A percentile compares a stretch with the other conserved stretches of the same genome.
These are phyloP conservation scores for Colletotrichum sp. DNA, from an alignment of 2,329 filamentous ascomycete genomes.

Conservation along the genomic window DNA sequence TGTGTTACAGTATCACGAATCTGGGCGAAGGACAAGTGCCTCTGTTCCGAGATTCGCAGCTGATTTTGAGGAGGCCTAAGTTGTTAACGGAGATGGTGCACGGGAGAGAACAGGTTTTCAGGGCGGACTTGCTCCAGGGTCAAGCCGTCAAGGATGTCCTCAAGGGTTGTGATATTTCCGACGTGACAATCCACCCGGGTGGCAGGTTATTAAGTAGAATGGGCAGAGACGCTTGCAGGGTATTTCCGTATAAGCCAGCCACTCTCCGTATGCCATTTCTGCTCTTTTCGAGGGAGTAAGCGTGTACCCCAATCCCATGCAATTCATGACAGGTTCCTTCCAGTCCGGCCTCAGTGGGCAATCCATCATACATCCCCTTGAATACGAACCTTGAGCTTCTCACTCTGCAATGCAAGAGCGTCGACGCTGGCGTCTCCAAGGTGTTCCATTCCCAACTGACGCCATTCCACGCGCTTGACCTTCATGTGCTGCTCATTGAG, in stretches of 20 bases:
- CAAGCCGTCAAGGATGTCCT: neutral
- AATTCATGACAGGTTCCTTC: neutral
- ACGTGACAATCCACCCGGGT: neutral
- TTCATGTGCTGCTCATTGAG: neutral
- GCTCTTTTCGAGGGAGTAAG: neutral
- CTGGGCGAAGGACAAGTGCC: neutral
- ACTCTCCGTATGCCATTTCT: neutral
- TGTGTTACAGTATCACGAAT: neutral
- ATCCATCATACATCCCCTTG: neutral
- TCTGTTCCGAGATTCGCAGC: neutral
- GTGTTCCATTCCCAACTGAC: neutral
- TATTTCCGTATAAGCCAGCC: neutral
- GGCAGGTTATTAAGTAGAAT: neutral
- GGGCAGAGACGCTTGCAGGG: neutral
- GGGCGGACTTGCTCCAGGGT: neutral
- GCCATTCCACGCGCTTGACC: neutral
- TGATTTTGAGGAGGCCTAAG: fast-evolving
- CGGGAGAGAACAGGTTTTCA: neutral
- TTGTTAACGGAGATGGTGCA: neutral
- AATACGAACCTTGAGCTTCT: neutral
- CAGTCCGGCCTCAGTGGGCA: neutral
- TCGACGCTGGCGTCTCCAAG: neutral
- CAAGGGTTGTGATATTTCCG: neutral
- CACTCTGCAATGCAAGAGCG: neutral
- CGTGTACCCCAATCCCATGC: neutral